Evolutionary conservation across 1,284 basidiomycete genomes (phyloP).

Genomic region (Ustilago cynodontis): DNA sequence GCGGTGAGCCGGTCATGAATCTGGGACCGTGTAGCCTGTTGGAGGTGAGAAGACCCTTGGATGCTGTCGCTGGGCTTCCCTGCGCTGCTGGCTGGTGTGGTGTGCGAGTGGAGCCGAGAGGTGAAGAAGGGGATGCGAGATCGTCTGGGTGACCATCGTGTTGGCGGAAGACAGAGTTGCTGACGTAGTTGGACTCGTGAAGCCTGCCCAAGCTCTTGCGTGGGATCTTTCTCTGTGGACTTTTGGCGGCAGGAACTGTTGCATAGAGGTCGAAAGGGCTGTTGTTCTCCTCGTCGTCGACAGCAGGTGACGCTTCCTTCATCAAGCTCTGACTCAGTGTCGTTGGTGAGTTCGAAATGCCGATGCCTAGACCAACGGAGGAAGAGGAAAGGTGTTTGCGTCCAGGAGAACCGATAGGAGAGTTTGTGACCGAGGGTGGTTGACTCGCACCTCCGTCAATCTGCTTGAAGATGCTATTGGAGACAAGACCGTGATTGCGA

Average conservation of each 20-base stretch:
- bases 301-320: neutral
- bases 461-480: constrained; percentile 63
- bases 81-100: neutral
- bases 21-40: constrained; percentile 83
- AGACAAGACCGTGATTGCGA: constrained; percentile 59
- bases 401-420: constrained; percentile 21
- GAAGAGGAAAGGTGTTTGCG: constrained; percentile 23
- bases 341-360: constrained; percentile 34
- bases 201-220: constrained; percentile 57
- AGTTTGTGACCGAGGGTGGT: constrained; percentile 20
- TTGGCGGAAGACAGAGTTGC: constrained; percentile 76
- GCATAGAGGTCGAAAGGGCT: constrained; percentile 36
- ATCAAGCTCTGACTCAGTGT: constrained; percentile 17
- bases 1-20: constrained; percentile 30
- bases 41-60: constrained; percentile 81
- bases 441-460: constrained; percentile 31
- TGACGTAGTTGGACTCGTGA: constrained; percentile 54
- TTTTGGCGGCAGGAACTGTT: constrained; percentile 15
- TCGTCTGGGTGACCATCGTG: constrained; percentile 62
- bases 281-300: constrained; percentile 40
- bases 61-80: constrained; percentile 13
- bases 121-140: constrained; percentile 15
- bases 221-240: constrained; percentile 33
- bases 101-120: constrained; percentile 10
- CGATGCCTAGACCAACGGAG: constrained; percentile 61